These are phyloP conservation scores for Persicaria tinctoria DNA, from an alignment of 148 eudicot species.

Conservation along the genomic window DNA sequence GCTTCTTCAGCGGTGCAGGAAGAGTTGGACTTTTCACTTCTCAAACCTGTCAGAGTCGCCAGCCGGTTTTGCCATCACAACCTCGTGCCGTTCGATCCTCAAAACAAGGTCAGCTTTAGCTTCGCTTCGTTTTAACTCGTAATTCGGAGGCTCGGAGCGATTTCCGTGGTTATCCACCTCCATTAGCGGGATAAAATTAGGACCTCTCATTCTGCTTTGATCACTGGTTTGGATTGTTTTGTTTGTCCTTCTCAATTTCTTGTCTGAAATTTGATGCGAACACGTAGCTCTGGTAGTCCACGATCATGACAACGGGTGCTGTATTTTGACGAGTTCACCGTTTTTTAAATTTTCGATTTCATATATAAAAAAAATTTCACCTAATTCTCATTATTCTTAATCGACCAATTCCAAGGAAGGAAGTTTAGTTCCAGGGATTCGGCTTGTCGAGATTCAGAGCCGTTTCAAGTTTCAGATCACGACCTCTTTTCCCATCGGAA, in stretches of 20 bases:
- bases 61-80: not conserved
- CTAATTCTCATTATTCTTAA: slow-evolving; percentile 2
- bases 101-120: slow-evolving; percentile 12
- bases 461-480: not conserved
- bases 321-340: slow-evolving; percentile 10
- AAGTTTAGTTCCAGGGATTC: slow-evolving; percentile 9
- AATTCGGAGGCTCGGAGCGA: not conserved
- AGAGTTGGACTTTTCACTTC: not conserved
- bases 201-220: slow-evolving; percentile 8
- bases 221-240: slow-evolving; percentile 9
- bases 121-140: not conserved
- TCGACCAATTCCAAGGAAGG: slow-evolving; percentile 6
- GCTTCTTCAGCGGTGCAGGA: not conserved
- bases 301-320: slow-evolving; percentile 4
- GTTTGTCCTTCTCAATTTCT: not conserved
- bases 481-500: not conserved
- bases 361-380: not conserved
- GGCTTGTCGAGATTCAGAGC: slow-evolving; percentile 1
- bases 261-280: not conserved
- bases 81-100: slow-evolving; percentile 10
- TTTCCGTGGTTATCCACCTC: slow-evolving; percentile 16
- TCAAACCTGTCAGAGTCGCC: slow-evolving; percentile 12
- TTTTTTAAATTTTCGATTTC: not conserved
- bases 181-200: slow-evolving; percentile 1
- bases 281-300: slow-evolving; percentile 1